Evolutionary conservation across 225 moss, liverwort and hornwort genomes (phyloP), one percentile per base, ranked within the genome.

Genomic region (Lunularia cruciata): DNA sequence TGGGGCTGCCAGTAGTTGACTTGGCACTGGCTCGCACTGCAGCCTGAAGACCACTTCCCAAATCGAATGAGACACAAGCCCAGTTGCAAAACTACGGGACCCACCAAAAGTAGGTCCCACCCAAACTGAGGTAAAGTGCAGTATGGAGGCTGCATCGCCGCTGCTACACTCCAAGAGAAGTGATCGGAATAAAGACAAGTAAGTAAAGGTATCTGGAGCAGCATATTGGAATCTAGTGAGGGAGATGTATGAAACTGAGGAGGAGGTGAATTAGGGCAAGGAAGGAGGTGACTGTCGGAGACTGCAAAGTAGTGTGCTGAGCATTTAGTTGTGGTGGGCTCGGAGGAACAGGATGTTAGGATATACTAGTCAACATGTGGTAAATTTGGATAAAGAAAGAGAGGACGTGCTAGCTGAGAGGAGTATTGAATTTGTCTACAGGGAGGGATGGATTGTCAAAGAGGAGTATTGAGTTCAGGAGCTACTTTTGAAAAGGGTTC

Each of bases 21-120:
- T 54, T 54, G 54, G 54, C 54, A 54, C 27, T 54, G 54, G 22
- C 26, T 54, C 27, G 54, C 54, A 54, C 54, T 54, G 6, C 15
- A 31, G 55, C 28, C 55, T 56, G 55, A 56, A 27, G 55, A 30
- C 25, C 23, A 23, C 25, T 8, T 53, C 43, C 9, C 10, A 53
- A 53, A 53, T 53, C 23, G 25, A 53, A 26, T 26, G 56, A 57
- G 23, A 15, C 27, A 54, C 54, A 54, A 26, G 32, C 56, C 56
- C 31, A 57, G 56, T 33, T 32, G 56, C 56, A 57, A 6, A 18
- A 30, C 0, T 1, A 18, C 23, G 56, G 47, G 56, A 16, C 56
- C 56, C 56, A 33, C 56, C 32, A 27, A 0, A 28, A 54, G 56
- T 57, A 15, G 30, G 0, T n/a, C n/a, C n/a, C n/a, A n/a, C n/a